phyloP scores from a whole-genome alignment of 768 basidiomycete genomes.

The Mycena epipterygia region DNA sequence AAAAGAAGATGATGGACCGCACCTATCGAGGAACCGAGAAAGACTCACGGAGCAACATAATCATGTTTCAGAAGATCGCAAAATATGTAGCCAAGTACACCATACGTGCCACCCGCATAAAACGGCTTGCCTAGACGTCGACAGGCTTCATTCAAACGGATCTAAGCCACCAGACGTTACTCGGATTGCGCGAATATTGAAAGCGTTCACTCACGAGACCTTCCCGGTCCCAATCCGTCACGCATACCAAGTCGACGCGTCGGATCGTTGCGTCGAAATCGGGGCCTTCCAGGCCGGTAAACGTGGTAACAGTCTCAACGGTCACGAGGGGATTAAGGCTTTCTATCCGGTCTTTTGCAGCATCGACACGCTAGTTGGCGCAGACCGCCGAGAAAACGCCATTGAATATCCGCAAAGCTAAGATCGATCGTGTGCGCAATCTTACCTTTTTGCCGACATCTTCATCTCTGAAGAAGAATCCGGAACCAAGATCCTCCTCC shows the following conservation, averaged over 20 bases:
- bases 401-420: conserved; percentile 51
- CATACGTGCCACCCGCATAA: conserved; percentile 94
- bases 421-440: conserved; percentile 29
- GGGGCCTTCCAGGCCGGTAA: conserved; percentile 61
- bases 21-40: conserved; percentile 14
- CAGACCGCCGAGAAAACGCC: conserved; percentile 54
- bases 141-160: conserved; percentile 84
- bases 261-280: conserved; percentile 71
- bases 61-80: conserved; percentile 92
- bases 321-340: conserved; percentile 93
- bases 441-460: conserved; percentile 92
- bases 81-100: conserved; percentile 93
- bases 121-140: conserved; percentile 81
- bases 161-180: conserved; percentile 58
- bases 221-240: conserved; percentile 82
- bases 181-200: conserved; percentile 14
- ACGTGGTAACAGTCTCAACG: conserved; percentile 75
- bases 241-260: conserved; percentile 86
- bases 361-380: conserved; percentile 80
- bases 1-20: conserved; percentile 25
- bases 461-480: conserved; percentile 94
- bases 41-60: conserved; percentile 84
- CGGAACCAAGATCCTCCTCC: conserved; percentile 89
- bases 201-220: conserved; percentile 70
- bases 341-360: conserved; percentile 87